Evolutionary conservation across 2,329 filamentous ascomycete species (phyloP).

Genomic region (Aspergillus terreus): DNA sequence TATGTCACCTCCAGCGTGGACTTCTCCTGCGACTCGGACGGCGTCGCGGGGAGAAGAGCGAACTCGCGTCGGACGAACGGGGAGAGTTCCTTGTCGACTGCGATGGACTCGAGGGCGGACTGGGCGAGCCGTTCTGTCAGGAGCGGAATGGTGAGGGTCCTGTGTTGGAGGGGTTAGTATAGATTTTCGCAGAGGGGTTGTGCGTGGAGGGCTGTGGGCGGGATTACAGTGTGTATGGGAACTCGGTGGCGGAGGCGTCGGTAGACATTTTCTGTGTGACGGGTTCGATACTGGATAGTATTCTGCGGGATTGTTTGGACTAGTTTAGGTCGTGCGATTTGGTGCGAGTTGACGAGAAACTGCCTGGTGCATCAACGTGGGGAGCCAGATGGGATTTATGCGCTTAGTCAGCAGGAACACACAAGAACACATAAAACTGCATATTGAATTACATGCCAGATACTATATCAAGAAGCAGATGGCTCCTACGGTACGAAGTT

Average conservation of each 20-base stretch:
- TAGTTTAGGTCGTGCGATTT: neutral
- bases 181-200: neutral
- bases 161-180: slow-evolving; percentile 32
- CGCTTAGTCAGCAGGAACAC: neutral
- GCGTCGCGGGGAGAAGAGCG: slow-evolving; percentile 45
- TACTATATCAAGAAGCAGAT: too few relatives aligned
- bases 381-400: neutral
- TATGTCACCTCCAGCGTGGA: slow-evolving; percentile 71
- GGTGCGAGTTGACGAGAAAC: neutral
- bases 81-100: slow-evolving; percentile 87
- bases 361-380: neutral
- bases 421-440: neutral
- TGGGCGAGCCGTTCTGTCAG: slow-evolving; percentile 73
- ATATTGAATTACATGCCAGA: neutral
- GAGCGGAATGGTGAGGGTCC: slow-evolving; percentile 74
- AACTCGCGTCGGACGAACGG: slow-evolving; percentile 73
- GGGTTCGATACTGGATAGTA: neutral
- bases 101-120: slow-evolving; percentile 69
- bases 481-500: too few relatives aligned
- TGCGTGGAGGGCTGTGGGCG: slow-evolving; percentile 6
- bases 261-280: slow-evolving; percentile 8
- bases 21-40: slow-evolving; percentile 31
- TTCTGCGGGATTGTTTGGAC: neutral
- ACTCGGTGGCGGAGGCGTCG: slow-evolving; percentile 23
- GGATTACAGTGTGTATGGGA: slow-evolving; percentile 38